phyloP scores from a whole-genome alignment of 2,329 filamentous ascomycete genomes.

The Plenodomus biglobosus region DNA sequence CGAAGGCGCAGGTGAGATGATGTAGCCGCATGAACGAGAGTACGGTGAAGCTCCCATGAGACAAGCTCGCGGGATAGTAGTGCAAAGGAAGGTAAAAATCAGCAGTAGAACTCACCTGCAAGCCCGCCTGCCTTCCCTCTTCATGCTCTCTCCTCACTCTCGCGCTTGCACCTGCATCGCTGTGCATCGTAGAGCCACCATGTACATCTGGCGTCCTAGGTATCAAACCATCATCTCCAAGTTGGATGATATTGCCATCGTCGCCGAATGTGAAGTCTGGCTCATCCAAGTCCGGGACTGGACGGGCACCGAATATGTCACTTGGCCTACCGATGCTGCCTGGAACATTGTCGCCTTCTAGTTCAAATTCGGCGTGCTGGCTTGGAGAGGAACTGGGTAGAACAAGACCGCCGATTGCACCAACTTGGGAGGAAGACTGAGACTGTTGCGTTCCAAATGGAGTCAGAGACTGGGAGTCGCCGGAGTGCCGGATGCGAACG shows the following conservation, averaged over 20 bases:
- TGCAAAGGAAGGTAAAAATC: constrained; percentile 8
- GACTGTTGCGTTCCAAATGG: constrained; percentile 35
- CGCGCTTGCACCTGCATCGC: constrained; percentile 43
- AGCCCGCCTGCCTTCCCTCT: constrained; percentile 39
- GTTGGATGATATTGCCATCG: too few species aligned
- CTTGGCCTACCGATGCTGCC: constrained; percentile 35
- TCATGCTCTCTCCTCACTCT: constrained; percentile 49
- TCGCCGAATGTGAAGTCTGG: constrained; percentile 63
- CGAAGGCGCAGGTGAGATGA: constrained; percentile 1
- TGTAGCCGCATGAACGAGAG: constrained; percentile 4
- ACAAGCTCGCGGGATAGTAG: not conserved
- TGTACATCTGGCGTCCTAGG: constrained; percentile 16
- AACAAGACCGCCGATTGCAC: constrained; percentile 40
- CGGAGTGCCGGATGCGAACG: constrained; percentile 34
- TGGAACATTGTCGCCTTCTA: constrained; percentile 48
- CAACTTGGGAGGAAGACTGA: constrained; percentile 21
- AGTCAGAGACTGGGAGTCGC: constrained; percentile 44
- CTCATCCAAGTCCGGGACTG: constrained; percentile 46
- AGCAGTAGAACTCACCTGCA: constrained; percentile 40
- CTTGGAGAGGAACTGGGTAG: constrained; percentile 54
- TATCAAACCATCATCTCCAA: too few species aligned
- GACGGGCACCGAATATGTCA: constrained; percentile 42
- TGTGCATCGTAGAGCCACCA: constrained; percentile 17
- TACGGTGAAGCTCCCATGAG: not conserved
- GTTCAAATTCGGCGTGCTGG: constrained; percentile 43